Evolutionary conservation across 202 grass and related monocot genomes (phyloP), one percentile per base, ranked within the genome.

Genomic region (Cymbopogon flexuosus): DNA sequence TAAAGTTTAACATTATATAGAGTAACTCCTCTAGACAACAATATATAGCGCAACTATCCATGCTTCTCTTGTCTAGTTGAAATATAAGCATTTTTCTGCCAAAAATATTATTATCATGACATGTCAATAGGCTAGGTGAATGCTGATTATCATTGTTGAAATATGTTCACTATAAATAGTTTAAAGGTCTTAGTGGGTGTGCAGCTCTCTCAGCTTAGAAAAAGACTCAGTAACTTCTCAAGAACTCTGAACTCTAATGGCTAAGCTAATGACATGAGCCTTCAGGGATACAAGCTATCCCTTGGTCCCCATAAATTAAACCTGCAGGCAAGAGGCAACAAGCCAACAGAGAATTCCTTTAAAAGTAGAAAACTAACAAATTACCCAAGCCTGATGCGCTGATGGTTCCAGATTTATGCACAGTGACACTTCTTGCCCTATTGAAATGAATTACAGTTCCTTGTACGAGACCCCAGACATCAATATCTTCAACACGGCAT

Each of bases 361-460:
- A 81, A 16, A 75, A 65, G 60, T 34, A 90, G 31, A 72, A 88
- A 73, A 51, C 62, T 64, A 16, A 61, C 2, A 81, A 65, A 62
- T 79, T 96, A 99, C 96, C 96, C 72, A 88, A 72, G 83, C 90
- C 93, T 81, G 89, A 92, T 31, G 96, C 78, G 3, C 87, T 96
- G 83, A 99, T 99, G 72, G 49, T 91, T 49, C 96, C 96, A 70
- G 93, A 88, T 86, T 85, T 85, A 77, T 90, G 88, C 46, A 99
- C 96, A 62, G 72, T 87, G 49, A 99, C 76, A 81, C 85, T 96
- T 87, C 93, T 84, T 76, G 93, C 90, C 68, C 87, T 89, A 67
- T 99, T 94, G 82, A 99, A 99, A 93, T 99, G 96, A 78, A 99
- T 66, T 73, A 99, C 96, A 69, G 92, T 88, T 88, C 96, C 96